Conservation (phyloP, 148 eudicot species). For the Heliamphora exappendiculata region DNA sequence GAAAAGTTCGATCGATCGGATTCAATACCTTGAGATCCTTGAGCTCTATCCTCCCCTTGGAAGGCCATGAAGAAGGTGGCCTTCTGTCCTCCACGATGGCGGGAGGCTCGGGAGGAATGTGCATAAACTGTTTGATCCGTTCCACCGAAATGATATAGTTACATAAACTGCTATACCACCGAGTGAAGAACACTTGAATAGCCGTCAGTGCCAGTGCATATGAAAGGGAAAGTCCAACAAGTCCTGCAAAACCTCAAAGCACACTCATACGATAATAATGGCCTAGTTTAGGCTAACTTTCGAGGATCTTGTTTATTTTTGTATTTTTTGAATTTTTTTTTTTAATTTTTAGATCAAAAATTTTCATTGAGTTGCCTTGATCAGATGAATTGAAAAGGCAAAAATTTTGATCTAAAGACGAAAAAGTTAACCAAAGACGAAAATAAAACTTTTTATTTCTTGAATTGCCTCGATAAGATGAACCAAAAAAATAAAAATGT, state of each 20-base stretch:
- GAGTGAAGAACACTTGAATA: constrained; percentile 45
- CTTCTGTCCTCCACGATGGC: constrained; percentile 39
- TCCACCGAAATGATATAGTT: constrained; percentile 62
- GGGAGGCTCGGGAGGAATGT: constrained; percentile 51
- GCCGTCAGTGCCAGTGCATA: constrained; percentile 50
- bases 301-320: too few relatives aligned
- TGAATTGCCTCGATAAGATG: too few relatives aligned
- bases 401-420: too few relatives aligned
- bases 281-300: too few relatives aligned
- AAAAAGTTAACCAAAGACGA: too few relatives aligned
- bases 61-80: constrained; percentile 54
- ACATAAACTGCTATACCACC: constrained; percentile 51
- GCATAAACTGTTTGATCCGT: constrained; percentile 69
- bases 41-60: constrained; percentile 41
- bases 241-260: constrained; percentile 50
- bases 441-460: too few relatives aligned
- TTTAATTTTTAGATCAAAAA: too few relatives aligned
- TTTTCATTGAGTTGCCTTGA: too few relatives aligned
- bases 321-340: too few relatives aligned
- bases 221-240: constrained; percentile 76
- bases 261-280: too few relatives aligned
- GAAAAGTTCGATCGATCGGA: background rate
- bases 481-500: too few relatives aligned
- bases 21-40: constrained; percentile 38
- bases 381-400: too few relatives aligned